Percentiles rank a stretch among this genome's conserved stretches.
phyloP scores from a whole-genome alignment of 2,329 filamentous ascomycete genomes.

The Aspergillus glaucus region DNA sequence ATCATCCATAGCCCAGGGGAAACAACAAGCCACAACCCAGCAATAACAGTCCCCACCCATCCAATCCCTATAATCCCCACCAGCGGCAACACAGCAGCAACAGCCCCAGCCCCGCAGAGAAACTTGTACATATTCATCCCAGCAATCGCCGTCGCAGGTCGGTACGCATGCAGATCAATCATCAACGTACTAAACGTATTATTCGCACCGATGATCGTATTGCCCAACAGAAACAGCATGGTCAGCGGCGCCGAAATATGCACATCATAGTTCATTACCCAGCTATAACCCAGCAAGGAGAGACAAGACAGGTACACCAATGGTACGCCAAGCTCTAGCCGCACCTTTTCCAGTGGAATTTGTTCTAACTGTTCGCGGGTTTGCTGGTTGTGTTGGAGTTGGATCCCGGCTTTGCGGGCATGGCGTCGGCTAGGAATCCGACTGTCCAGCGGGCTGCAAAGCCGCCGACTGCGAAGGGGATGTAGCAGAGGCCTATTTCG shows the following conservation, averaged over 20 bases:
- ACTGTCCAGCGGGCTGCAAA: neutral
- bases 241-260: neutral
- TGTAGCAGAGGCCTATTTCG: neutral
- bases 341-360: neutral
- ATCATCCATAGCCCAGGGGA: neutral
- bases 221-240: neutral
- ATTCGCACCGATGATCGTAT: neutral
- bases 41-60: neutral
- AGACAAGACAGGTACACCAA: neutral
- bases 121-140: neutral
- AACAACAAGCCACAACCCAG: neutral
- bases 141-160: neutral
- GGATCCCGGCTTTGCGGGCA: neutral
- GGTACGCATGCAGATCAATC: neutral
- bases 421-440: neutral
- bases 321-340: neutral
- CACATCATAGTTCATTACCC: neutral
- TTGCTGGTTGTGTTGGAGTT: neutral
- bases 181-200: neutral
- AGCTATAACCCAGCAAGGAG: neutral
- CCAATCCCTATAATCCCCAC: neutral
- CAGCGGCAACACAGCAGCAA: neutral
- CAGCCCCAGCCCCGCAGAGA: neutral
- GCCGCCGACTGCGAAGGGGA: neutral
- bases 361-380: neutral